A percentile compares a stretch with the other conserved stretches of the same genome.
Conservation (phyloP, 2,329 filamentous ascomycete genomes). For the Apiospora saccharicola region DNA sequence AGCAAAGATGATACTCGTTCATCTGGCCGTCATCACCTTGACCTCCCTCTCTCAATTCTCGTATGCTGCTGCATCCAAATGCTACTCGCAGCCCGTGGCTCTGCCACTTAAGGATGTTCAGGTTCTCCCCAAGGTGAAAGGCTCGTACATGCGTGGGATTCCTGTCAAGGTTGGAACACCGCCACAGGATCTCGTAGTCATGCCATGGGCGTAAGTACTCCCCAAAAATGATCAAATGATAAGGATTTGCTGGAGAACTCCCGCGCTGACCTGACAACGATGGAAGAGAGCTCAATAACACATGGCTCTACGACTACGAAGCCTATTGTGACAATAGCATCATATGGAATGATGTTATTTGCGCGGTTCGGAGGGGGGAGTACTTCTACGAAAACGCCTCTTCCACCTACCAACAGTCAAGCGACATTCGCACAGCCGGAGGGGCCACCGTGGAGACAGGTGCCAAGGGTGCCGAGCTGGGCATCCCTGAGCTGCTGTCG, state of each 20-base stretch:
- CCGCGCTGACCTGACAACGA: conserved; percentile 31
- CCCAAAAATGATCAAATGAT: not conserved
- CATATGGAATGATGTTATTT: conserved; percentile 39
- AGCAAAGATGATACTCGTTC: not conserved
- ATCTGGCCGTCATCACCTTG: not conserved
- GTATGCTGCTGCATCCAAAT: not conserved
- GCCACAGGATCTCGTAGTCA: conserved; percentile 38
- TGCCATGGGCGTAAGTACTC: conserved; percentile 42
- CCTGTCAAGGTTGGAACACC: conserved; percentile 38
- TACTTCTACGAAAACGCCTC: conserved; percentile 33
- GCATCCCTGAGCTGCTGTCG: not conserved
- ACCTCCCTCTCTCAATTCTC: not conserved
- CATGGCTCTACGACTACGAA: conserved; percentile 40
- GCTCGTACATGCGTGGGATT: conserved; percentile 42
- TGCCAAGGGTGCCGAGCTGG: not conserved
- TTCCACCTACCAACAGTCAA: conserved; percentile 27
- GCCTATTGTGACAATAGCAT: conserved; percentile 36
- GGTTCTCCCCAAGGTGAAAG: conserved; percentile 33
- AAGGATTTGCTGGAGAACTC: not conserved
- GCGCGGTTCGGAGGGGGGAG: conserved; percentile 34
- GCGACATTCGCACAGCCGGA: conserved; percentile 27
- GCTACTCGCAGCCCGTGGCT: not conserved
- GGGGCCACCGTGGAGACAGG: conserved; percentile 26
- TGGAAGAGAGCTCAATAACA: conserved; percentile 44
- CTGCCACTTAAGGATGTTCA: conserved; percentile 35